Base-by-base conservation (phyloP, 2,329 filamentous ascomycete species). In the Alternaria consortialis region DNA sequence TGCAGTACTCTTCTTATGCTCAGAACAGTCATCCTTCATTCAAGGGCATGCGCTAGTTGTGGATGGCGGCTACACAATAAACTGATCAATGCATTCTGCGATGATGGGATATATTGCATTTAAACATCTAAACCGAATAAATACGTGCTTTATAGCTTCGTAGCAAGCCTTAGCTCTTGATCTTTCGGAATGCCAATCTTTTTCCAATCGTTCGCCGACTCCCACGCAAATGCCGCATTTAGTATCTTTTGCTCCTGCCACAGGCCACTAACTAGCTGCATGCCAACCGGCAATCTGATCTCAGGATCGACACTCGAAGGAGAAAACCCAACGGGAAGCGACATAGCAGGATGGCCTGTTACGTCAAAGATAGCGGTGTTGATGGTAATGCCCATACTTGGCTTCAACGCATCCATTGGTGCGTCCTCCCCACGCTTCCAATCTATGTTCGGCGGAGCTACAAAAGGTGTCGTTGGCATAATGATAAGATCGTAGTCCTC, bases 1-100 rank as follows among this genome's bases (percentile, higher is more conserved):
- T 63, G 76, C 79, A 32, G 82, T 87, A 27, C 75, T 83, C 0
- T 85, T 85, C 58, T 67, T 88, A 58, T 83, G 82, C 17, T 85
- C 83, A 32, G 78, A 81, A 2, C 80, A 85, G 78, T 82, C 82
- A 56, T 86, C 84, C 57, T 87, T 81, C 66, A 83, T 87, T 73
- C 80, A 83, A 52, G 85, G 84, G 1, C 76, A 80, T 15, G 77
- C 76, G 5, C 63, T 86, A 48, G 73, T 85, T 2, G 81, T 81
- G 13, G 84, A 86, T 64, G 84, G 84, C 5, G 74, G 73, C 23
- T 76, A 74, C 55, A 73, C 67, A 11, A 72, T 74, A 31, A 74
- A 74, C 42, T 74, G 52, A 58, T 43, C n/a, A 37, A 12, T 37
- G 32, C 20, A 31, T 27, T 4, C 36, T 36, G 23, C n/a, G 7